phyloP scores from a whole-genome alignment of 257 asterid genomes.

The Avicennia marina region DNA sequence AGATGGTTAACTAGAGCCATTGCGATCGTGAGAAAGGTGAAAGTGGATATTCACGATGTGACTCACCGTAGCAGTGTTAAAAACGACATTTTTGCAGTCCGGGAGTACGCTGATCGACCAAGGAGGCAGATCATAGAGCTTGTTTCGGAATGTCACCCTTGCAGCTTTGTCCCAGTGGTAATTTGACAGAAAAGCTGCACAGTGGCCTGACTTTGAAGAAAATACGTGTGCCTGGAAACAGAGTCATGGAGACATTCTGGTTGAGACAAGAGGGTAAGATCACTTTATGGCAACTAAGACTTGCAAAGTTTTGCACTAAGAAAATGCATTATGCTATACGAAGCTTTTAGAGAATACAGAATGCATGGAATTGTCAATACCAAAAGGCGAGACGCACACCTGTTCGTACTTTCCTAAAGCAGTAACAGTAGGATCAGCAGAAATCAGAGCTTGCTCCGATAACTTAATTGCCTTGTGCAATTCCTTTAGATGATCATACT shows the following conservation, averaged over 20 bases:
- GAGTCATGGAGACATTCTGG: neutral
- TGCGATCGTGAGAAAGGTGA: too few relatives aligned
- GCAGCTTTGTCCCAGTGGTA: constrained; percentile 54
- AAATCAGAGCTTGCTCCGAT: constrained; percentile 64
- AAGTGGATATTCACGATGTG: neutral
- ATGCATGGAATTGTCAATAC: too few relatives aligned
- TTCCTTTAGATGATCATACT: constrained; percentile 81
- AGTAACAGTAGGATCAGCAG: constrained; percentile 54
- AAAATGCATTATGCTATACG: too few relatives aligned
- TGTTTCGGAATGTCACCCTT: constrained; percentile 55
- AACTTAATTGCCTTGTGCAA: constrained; percentile 74
- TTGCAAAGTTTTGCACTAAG: too few relatives aligned
- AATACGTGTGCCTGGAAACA: constrained; percentile 63
- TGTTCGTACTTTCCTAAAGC: constrained; percentile 75
- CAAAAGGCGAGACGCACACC: too few relatives aligned
- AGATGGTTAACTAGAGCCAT: constrained; percentile 10
- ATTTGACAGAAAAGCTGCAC: constrained; percentile 87
- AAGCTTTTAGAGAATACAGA: too few relatives aligned
- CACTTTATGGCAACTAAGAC: too few relatives aligned
- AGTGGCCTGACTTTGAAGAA: constrained; percentile 59
- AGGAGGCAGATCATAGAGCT: constrained; percentile 76
- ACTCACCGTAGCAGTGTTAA: constrained; percentile 81
- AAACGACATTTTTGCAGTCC: constrained; percentile 65
- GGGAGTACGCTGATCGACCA: constrained; percentile 97
- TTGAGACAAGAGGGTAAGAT: too few relatives aligned